phyloP scores from a whole-genome alignment of 306 rosid species.

The Quercus cerris region DNA sequence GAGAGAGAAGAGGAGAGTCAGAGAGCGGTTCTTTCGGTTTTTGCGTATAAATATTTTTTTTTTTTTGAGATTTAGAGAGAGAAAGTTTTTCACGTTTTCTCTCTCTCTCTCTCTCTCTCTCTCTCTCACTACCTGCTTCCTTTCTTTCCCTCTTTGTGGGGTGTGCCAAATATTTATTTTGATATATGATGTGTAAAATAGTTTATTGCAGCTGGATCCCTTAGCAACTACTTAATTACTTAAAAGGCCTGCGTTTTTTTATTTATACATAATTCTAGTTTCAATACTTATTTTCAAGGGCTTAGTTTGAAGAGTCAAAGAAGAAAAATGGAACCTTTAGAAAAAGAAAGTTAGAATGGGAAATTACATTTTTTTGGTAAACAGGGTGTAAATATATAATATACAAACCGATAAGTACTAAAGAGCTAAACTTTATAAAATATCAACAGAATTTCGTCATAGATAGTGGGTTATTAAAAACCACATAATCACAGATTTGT shows the following conservation, averaged over 20 bases:
- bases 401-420: too few relatives aligned
- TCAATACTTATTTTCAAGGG: too few relatives aligned
- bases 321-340: too few relatives aligned
- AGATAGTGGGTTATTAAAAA: too few relatives aligned
- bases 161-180: neutral
- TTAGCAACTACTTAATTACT: neutral
- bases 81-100: neutral
- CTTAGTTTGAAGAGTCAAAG: too few relatives aligned
- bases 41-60: neutral
- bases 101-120: neutral
- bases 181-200: neutral
- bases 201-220: neutral
- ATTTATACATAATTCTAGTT: too few relatives aligned
- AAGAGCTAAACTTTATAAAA: too few relatives aligned
- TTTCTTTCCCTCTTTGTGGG: neutral
- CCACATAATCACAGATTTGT: too few relatives aligned
- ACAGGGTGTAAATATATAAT: too few relatives aligned
- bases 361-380: too few relatives aligned
- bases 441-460: too few relatives aligned
- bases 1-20: neutral
- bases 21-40: neutral
- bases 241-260: neutral
- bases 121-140: neutral
- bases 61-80: neutral
- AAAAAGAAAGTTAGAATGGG: too few relatives aligned